phyloP scores from a whole-genome alignment of 139 green algal species.

The Chlorella sp. region DNA sequence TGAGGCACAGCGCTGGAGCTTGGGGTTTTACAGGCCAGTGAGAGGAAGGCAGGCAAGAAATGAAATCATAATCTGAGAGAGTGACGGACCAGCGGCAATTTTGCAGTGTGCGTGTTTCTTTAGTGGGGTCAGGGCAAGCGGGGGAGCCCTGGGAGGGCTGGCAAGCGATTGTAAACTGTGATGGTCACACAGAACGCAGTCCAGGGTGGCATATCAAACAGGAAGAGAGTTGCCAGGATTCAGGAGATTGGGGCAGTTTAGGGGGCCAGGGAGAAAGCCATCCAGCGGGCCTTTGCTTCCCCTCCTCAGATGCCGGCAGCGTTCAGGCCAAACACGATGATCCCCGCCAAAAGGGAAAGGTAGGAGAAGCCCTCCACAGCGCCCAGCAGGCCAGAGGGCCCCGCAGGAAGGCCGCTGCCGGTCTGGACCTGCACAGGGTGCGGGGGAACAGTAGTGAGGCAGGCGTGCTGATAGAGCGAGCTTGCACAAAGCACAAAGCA shows the following conservation, averaged over 20 bases:
- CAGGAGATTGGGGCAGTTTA: too few species aligned
- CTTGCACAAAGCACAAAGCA: too few species aligned
- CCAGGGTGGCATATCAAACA: neutral
- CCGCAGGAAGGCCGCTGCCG: slow-evolving; percentile 76
- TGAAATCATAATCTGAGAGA: neutral
- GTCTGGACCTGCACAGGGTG: slow-evolving; percentile 46
- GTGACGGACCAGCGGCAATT: neutral
- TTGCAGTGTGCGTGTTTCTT: neutral
- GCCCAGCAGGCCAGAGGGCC: slow-evolving; percentile 77
- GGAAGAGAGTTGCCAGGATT: too few species aligned
- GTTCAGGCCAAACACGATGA: slow-evolving; percentile 34
- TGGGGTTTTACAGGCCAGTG: neutral
- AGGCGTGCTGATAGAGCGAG: neutral
- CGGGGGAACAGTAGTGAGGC: neutral
- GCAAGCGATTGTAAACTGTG: neutral
- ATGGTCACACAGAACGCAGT: neutral
- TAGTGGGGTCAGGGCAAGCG: neutral
- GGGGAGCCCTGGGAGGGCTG: neutral
- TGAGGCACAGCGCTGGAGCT: neutral
- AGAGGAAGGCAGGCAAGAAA: neutral
- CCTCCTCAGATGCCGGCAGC: neutral
- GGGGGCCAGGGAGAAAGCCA: too few species aligned
- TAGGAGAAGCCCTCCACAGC: slow-evolving; percentile 58
- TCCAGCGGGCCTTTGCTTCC: too few species aligned
- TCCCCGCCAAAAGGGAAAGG: slow-evolving; percentile 38